Evolutionary conservation across 1,284 basidiomycete genomes (phyloP).

Genomic region (Tylopilus microsporus): DNA sequence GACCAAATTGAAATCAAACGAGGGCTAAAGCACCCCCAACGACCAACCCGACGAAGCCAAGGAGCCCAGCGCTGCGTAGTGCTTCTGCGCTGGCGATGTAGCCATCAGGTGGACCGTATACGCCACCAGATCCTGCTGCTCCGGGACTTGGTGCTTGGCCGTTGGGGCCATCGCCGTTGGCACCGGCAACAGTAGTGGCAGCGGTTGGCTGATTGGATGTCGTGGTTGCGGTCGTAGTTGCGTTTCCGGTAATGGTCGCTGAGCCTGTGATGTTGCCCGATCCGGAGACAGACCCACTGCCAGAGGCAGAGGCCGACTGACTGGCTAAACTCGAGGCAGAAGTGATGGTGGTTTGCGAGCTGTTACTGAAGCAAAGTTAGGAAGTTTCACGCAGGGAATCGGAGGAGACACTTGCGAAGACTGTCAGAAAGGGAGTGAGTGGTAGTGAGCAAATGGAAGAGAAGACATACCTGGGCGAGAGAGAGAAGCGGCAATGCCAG

Average conservation of each 20-base stretch:
- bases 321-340: slow-evolving; percentile 37
- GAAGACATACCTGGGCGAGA: slow-evolving; percentile 25
- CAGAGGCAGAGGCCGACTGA: slow-evolving; percentile 26
- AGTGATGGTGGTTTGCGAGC: slow-evolving; percentile 40
- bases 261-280: slow-evolving; percentile 25
- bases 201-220: slow-evolving; percentile 52
- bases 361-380: slow-evolving; percentile 38
- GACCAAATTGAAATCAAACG: slow-evolving; percentile 30
- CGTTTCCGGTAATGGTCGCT: slow-evolving; percentile 21
- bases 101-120: slow-evolving; percentile 59
- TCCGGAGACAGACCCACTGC: slow-evolving; percentile 17
- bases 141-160: slow-evolving; percentile 54
- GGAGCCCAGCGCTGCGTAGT: slow-evolving; percentile 31
- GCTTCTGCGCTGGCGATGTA: slow-evolving; percentile 56
- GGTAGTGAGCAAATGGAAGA: not conserved
- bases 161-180: slow-evolving; percentile 37
- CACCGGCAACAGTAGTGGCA: slow-evolving; percentile 47
- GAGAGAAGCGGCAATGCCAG: slow-evolving; percentile 25
- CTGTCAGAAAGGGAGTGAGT: slow-evolving; percentile 13
- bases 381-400: slow-evolving; percentile 22
- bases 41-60: slow-evolving; percentile 38
- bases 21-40: slow-evolving; percentile 48
- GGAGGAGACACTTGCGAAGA: slow-evolving; percentile 25
- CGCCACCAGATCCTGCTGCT: slow-evolving; percentile 30
- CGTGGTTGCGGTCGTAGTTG: slow-evolving; percentile 32